These are phyloP conservation scores for Leccinum rimulosum DNA, from an alignment of 768 basidiomycete genomes.

Conservation along the genomic window DNA sequence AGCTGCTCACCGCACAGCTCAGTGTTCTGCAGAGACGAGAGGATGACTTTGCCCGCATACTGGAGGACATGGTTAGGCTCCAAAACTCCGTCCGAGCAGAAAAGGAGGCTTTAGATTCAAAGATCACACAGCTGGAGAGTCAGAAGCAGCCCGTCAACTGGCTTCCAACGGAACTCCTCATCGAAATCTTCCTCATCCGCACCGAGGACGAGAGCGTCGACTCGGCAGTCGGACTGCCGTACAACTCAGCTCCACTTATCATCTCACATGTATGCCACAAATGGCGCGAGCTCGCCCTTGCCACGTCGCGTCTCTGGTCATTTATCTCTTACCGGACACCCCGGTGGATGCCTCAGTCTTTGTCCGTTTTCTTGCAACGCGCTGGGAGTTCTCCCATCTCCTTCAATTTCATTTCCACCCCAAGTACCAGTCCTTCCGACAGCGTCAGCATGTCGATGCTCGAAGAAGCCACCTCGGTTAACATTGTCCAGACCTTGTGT, in stretches of 20 bases:
- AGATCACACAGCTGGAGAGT: constrained; percentile 35
- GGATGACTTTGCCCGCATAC: constrained; percentile 38
- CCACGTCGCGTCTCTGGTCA: constrained; percentile 46
- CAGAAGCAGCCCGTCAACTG: constrained; percentile 47
- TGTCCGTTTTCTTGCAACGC: constrained; percentile 36
- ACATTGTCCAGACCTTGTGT: constrained; percentile 25
- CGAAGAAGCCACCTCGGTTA: constrained; percentile 18
- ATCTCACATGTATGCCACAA: constrained; percentile 49
- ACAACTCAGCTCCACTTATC: constrained; percentile 36
- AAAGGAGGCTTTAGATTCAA: constrained; percentile 30
- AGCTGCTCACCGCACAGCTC: constrained; percentile 38
- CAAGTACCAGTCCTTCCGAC: constrained; percentile 6
- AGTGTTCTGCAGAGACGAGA: constrained; percentile 36
- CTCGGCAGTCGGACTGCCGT: constrained; percentile 21
- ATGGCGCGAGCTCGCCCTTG: constrained; percentile 47
- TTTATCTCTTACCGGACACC: constrained; percentile 31
- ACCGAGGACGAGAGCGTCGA: constrained; percentile 27
- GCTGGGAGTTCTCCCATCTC: constrained; percentile 35
- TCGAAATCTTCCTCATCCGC: constrained; percentile 40
- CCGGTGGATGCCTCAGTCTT: constrained; percentile 21
- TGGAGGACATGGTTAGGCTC: constrained; percentile 40
- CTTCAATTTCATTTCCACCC: constrained; percentile 33
- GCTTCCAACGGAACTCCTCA: constrained; percentile 49
- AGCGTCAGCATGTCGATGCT: constrained; percentile 15
- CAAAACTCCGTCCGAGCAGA: constrained; percentile 37